Conservation (phyloP, 768 basidiomycete species). For the Botryobasidium botryosum region DNA sequence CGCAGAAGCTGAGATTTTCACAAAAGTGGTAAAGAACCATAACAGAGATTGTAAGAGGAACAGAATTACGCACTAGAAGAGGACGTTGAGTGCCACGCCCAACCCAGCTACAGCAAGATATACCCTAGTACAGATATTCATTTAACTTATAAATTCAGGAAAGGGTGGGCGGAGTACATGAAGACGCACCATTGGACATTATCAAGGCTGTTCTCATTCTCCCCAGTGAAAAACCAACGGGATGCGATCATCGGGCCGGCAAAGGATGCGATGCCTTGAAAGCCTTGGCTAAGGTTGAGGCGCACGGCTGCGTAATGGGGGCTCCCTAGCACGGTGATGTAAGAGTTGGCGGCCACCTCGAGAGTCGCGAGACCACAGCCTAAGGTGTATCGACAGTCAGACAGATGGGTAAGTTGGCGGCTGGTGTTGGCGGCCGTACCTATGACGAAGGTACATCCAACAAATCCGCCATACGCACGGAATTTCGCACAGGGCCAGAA, state of each 20-base stretch:
- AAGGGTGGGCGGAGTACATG: too few species aligned
- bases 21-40: not conserved
- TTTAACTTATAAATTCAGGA: not conserved
- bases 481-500: constrained; percentile 67
- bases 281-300: constrained; percentile 65
- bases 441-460: constrained; percentile 55
- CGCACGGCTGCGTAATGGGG: constrained; percentile 57
- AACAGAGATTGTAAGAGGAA: constrained; percentile 18
- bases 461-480: constrained; percentile 51
- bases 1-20: constrained; percentile 32
- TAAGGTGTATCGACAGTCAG: constrained; percentile 18
- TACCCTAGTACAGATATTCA: constrained; percentile 46
- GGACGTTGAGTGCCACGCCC: constrained; percentile 39
- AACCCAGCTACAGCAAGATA: constrained; percentile 27
- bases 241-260: constrained; percentile 54
- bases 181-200: constrained; percentile 44
- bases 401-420: too few species aligned
- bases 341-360: constrained; percentile 67
- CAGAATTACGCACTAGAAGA: constrained; percentile 30
- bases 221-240: constrained; percentile 54
- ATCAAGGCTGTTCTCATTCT: constrained; percentile 40
- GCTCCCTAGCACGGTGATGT: constrained; percentile 50
- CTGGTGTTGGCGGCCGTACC: constrained; percentile 22
- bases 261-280: constrained; percentile 60
- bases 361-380: constrained; percentile 40